Percentiles rank a stretch among this genome's conserved stretches.
These are phyloP conservation scores for Sisymbrium irio DNA, from an alignment of 345 rosid species.

Conservation along the genomic window DNA sequence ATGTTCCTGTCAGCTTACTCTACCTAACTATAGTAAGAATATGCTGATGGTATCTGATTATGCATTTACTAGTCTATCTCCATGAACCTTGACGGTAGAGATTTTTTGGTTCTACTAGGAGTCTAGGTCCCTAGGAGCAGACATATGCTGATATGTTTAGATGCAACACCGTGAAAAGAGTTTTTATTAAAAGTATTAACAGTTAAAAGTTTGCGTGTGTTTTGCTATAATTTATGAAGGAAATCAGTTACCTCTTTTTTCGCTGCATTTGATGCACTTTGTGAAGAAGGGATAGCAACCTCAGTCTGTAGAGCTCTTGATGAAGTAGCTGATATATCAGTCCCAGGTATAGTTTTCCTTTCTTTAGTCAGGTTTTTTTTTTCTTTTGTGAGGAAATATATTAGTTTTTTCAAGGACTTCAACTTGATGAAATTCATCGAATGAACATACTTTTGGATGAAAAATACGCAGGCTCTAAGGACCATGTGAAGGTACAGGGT, in stretches of 20 bases:
- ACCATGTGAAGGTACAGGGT: conserved; percentile 83
- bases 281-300: conserved; percentile 94
- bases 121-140: background rate
- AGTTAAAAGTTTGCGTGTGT: conserved; percentile 8
- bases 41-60: background rate
- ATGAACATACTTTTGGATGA: conserved; percentile 2
- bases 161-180: background rate
- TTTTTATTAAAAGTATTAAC: background rate
- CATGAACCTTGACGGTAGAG: background rate
- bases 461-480: conserved; percentile 62
- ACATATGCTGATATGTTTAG: conserved; percentile 8
- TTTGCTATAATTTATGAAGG: conserved; percentile 46
- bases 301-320: conserved; percentile 88
- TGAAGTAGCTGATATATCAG: conserved; percentile 90
- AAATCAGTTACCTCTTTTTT: conserved; percentile 82
- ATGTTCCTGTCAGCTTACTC: background rate
- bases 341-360: conserved; percentile 56
- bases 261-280: conserved; percentile 78
- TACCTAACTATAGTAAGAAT: background rate
- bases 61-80: background rate
- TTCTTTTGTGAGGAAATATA: background rate
- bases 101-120: background rate
- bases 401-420: background rate
- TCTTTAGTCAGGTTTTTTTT: background rate
- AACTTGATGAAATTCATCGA: background rate